phyloP scores from a whole-genome alignment of 768 basidiomycete genomes.

The Auricularia sp. region DNA sequence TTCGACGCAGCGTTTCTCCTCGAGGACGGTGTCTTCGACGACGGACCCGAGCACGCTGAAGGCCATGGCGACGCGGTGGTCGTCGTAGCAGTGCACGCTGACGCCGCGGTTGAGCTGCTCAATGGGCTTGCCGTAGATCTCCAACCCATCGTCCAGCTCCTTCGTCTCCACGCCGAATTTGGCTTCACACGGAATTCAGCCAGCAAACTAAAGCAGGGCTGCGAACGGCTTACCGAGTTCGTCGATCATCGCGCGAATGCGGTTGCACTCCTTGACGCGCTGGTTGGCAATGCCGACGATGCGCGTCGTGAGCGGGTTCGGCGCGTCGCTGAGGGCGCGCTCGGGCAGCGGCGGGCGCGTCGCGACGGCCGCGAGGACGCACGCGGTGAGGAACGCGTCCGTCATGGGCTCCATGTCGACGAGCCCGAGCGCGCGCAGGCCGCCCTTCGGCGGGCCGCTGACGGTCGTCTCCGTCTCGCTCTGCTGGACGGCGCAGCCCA shows the following conservation, averaged over 20 bases:
- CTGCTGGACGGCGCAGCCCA: conserved; percentile 90
- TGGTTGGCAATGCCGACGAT: conserved; percentile 97
- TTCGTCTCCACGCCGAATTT: conserved; percentile 91
- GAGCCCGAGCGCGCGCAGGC: conserved; percentile 67
- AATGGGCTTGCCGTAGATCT: conserved; percentile 72
- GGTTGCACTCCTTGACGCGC: conserved; percentile 95
- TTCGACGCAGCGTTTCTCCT: conserved; percentile 96
- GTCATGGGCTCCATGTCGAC: conserved; percentile 99
- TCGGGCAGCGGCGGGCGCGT: conserved; percentile 27
- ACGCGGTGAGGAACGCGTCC: conserved; percentile 95
- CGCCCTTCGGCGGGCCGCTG: conserved; percentile 71
- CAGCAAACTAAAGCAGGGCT: conserved; percentile 1
- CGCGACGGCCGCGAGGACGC: conserved; percentile 81
- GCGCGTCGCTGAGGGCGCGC: conserved; percentile 29
- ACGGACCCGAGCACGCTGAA: conserved; percentile 82
- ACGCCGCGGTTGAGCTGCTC: conserved; percentile 53
- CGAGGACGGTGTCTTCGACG: conserved; percentile 64
- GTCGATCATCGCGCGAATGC: conserved; percentile 94
- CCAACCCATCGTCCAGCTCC: conserved; percentile 87
- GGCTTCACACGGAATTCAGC: conserved; percentile 37
- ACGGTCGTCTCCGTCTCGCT: conserved; percentile 86
- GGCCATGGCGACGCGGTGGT: conserved; percentile 98
- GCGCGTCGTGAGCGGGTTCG: conserved; percentile 43
- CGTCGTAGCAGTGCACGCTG: conserved; percentile 92
- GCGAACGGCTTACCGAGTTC: conserved; percentile 54